phyloP scores from a whole-genome alignment of 805 yeast genomes.

The Wickerhamiella azymoides region DNA sequence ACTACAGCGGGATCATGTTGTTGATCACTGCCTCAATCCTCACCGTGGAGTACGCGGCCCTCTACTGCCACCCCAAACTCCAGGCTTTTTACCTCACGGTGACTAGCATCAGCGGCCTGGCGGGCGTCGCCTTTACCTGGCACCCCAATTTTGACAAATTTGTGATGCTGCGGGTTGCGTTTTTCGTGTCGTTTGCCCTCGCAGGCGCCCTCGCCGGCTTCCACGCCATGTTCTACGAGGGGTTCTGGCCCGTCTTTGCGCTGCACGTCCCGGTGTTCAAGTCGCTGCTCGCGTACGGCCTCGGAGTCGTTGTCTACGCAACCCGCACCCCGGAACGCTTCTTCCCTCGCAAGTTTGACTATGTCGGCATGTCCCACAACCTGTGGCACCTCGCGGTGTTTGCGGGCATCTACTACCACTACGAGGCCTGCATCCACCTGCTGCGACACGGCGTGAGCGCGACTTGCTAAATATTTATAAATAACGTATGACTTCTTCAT shows the following conservation, averaged over 20 bases:
- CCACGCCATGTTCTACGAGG: slow-evolving; percentile 41
- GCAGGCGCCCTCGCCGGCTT: slow-evolving; percentile 58
- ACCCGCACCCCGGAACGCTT: slow-evolving; percentile 80
- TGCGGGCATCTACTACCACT: slow-evolving; percentile 82
- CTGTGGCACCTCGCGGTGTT: slow-evolving; percentile 90
- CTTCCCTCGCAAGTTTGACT: slow-evolving; percentile 26
- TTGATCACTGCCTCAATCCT: slow-evolving; percentile 80
- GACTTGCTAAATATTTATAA: slow-evolving; percentile 9
- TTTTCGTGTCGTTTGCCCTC: slow-evolving; percentile 64
- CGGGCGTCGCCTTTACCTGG: slow-evolving; percentile 78
- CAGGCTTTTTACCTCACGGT: slow-evolving; percentile 41
- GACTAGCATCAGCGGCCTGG: slow-evolving; percentile 51
- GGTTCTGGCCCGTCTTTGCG: slow-evolving; percentile 36
- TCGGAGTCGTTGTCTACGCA: slow-evolving; percentile 81
- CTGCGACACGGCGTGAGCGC: slow-evolving; percentile 31
- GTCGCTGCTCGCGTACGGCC: slow-evolving; percentile 58
- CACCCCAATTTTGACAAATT: slow-evolving; percentile 83
- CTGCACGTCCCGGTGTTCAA: slow-evolving; percentile 58
- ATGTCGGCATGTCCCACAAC: slow-evolving; percentile 79
- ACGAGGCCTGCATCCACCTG: slow-evolving; percentile 63
- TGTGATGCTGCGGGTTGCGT: slow-evolving; percentile 61
- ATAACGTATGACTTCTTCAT: too few species aligned
- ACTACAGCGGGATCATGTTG: slow-evolving; percentile 86
- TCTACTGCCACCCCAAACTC: slow-evolving; percentile 42
- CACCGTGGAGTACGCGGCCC: slow-evolving; percentile 69